Percentiles rank a stretch among this genome's conserved stretches.
Conservation (phyloP, 768 basidiomycete genomes). For the Mycena alexandri region DNA sequence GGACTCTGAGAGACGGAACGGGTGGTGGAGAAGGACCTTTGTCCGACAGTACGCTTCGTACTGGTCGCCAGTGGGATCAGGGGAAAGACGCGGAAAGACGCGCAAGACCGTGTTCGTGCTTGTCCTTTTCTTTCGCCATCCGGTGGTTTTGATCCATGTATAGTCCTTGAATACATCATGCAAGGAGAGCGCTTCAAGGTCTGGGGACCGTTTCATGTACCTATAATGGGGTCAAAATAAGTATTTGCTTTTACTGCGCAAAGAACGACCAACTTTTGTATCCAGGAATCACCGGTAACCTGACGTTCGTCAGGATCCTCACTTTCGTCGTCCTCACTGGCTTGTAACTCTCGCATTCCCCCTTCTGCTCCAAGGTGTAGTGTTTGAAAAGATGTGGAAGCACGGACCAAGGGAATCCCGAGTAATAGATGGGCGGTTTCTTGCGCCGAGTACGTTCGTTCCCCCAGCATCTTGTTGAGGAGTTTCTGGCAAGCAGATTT, state of each 20-base stretch:
- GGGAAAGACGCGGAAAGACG: conserved; percentile 29
- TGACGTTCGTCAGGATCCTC: neutral
- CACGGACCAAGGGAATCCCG: conserved; percentile 37
- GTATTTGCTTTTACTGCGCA: neutral
- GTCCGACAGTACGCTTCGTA: conserved; percentile 29
- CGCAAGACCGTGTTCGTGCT: neutral
- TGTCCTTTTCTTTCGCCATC: neutral
- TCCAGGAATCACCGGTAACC: conserved; percentile 28
- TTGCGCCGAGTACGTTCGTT: conserved; percentile 40
- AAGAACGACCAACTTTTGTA: conserved; percentile 19
- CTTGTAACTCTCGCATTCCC: conserved; percentile 9
- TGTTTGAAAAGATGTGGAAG: conserved; percentile 33
- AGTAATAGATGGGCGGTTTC: conserved; percentile 38
- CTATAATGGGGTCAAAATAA: neutral
- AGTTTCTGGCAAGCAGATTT: conserved; percentile 41
- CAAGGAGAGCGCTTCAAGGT: conserved; percentile 9
- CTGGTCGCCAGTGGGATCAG: conserved; percentile 35
- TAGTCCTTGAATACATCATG: conserved; percentile 2
- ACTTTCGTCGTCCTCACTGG: neutral
- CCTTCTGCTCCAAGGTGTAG: conserved; percentile 30
- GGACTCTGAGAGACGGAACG: neutral
- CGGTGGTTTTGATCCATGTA: neutral
- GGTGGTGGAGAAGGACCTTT: conserved; percentile 13
- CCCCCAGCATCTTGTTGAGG: conserved; percentile 42
- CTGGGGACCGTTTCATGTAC: conserved; percentile 19